Evolutionary conservation across 73 alveolate genomes (phyloP), one percentile per base, ranked within the genome.

Genomic region (Paramecium sonneborni): DNA sequence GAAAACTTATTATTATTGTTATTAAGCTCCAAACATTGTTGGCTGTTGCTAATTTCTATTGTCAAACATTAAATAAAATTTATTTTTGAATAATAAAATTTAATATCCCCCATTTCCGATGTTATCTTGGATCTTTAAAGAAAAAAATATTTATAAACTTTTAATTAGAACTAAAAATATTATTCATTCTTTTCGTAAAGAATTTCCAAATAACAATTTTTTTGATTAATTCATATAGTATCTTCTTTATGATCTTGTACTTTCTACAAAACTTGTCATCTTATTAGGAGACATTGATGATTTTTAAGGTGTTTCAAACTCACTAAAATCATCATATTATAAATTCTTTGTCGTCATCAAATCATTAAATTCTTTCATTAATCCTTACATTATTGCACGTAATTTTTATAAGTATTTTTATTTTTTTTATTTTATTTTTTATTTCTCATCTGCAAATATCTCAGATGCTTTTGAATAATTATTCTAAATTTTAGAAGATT

Each of bases 301-400:
- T n/a, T 74, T 74, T 14, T 74, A 18, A 10, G 68, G 87, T 15
- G 87, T 74, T 5, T 74, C 87, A 35, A 34, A 74, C 6, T 74
- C 87, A 74, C 58, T 74, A 5, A 26, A 11, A 12, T 74, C 87
- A 35, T 74, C 87, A 37, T 35, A 74, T 0, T 74, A 23, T 11
- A 74, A 28, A 20, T 74, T 74, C 58, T 74, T 74, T 20, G 67
- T 18, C 3, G 38, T 35, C 87, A 74, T 74, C 38, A 74, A 39
- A 3, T 74, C 87, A 74, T 74, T 74, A 11, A 74, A 74, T 7
- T 74, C 87, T 37, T 37, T 74, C 67, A 74, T 32, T 15, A 74
- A 32, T 74, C 37, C 44, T n/a, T 34, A 18, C 87, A 74, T 74
- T 15, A 74, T 39, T 28, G 35, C 9, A 15, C 52, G 56, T 37